Base-by-base conservation (phyloP, 1,284 basidiomycete genomes). In the Cutaneotrichosporon sp. region DNA sequence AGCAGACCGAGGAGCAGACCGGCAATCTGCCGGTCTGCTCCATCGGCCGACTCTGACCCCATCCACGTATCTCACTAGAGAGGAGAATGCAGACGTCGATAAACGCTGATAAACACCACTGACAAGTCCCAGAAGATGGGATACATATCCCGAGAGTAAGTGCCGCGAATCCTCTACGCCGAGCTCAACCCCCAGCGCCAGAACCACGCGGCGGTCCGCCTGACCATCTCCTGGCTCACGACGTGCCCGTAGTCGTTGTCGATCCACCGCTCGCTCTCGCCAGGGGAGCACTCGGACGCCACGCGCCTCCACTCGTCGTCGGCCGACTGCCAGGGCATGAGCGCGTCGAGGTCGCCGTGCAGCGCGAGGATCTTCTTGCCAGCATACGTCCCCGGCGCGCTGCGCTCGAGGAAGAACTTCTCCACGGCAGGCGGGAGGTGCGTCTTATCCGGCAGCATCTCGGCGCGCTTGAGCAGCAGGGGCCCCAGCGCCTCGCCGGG, bases 281-380 rank as follows among this genome's bases (percentile, higher is more conserved):
- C 60, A 1, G 45, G 29, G 4, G 13, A 7, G 1, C 47, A 53
- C 16, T 89, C 89, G 0, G 84, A 85, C 2, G 82, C 63, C 5
- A 50, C 42, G 6, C 10, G 38, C 24, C 20, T 7, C 54, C 67
- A 27, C 20, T 47, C 34, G 16, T 56, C 54, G 33, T 53, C 61
- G 22, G 67, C 50, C 25, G 80, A 63, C 16, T 43, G 2, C 18
- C 69, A 56, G 38, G 79, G 70, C 49, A 81, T 69, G 46, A 77
- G 59, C 18, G 52, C 60, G 62, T 83, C 82, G 1, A 71, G 71
- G 25, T 47, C 67, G 0, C 82, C 89, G 1, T 86, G 86, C 4
- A 91, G 74, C 0, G 88, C 84, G 6, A 91, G 80, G 18, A 92
- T 83, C 70, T 84, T 86, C 79, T 89, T 90, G 0, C 84, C 85